Conservation (phyloP, 768 basidiomycete species). For the Antrodiella citrinella region DNA sequence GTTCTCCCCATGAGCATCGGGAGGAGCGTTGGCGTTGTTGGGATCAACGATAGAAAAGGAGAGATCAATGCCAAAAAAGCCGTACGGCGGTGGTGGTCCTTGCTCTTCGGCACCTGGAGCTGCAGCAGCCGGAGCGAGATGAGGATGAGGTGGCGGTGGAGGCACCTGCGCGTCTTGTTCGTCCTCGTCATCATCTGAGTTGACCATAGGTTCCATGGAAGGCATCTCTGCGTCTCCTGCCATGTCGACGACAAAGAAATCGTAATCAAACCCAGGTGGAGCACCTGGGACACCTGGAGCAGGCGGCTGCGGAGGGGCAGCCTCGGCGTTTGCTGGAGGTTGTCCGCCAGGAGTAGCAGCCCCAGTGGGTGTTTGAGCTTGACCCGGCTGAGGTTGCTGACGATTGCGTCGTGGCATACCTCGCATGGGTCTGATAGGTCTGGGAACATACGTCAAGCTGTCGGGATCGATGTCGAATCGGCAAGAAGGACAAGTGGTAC, state of each 20-base stretch:
- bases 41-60: neutral
- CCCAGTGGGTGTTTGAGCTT: neutral
- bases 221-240: neutral
- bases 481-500: slow-evolving; percentile 80
- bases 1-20: neutral
- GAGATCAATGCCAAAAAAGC: neutral
- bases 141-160: neutral
- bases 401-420: neutral
- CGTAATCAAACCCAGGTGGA: neutral
- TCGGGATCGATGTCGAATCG: slow-evolving; percentile 80
- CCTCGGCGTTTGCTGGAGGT: neutral
- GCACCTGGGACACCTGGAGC: neutral
- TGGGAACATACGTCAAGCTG: slow-evolving; percentile 42
- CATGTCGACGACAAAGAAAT: neutral
- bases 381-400: neutral
- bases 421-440: neutral
- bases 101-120: neutral
- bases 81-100: no score
- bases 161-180: neutral
- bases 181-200: no score
- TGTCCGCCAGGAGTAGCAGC: neutral
- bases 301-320: neutral
- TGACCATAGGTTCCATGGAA: neutral
- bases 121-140: neutral
- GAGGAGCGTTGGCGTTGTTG: neutral